Percentiles rank a stretch among this genome's conserved stretches.
Evolutionary conservation across 768 basidiomycete species (phyloP).

Genomic region (Nidula microcarpa): DNA sequence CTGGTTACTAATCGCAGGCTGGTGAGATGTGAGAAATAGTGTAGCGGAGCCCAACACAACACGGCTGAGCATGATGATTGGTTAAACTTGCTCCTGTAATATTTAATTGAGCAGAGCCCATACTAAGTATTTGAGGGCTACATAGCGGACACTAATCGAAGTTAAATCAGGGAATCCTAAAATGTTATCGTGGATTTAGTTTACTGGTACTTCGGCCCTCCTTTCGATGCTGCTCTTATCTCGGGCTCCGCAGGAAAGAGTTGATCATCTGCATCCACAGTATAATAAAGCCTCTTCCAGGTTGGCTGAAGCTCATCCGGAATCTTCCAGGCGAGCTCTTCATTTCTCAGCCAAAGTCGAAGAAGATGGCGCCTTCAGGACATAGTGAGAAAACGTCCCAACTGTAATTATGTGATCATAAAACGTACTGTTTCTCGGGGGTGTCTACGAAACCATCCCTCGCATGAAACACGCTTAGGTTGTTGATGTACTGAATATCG

Average conservation of each 20-base stretch:
- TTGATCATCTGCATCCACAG: conserved; percentile 27
- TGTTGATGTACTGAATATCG: conserved; percentile 49
- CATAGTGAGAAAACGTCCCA: neutral
- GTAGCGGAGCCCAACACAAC: too few species aligned
- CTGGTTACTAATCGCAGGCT: too few species aligned
- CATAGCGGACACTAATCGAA: too few species aligned
- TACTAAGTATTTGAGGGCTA: too few species aligned
- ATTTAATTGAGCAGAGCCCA: too few species aligned
- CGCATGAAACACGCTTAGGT: conserved; percentile 38
- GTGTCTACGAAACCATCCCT: conserved; percentile 40
- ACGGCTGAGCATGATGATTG: too few species aligned
- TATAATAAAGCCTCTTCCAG: conserved; percentile 32
- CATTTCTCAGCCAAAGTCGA: conserved; percentile 33
- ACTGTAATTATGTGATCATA: conserved; percentile 1
- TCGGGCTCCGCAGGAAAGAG: conserved; percentile 33
- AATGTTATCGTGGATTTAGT: too few species aligned
- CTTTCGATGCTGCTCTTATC: conserved; percentile 15
- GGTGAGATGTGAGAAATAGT: too few species aligned
- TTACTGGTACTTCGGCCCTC: too few species aligned
- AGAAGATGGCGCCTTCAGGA: conserved; percentile 29
- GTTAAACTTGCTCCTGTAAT: too few species aligned
- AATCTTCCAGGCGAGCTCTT: conserved; percentile 33
- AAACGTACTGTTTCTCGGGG: conserved; percentile 34
- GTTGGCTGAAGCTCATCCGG: conserved; percentile 25
- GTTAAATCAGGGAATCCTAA: too few species aligned